Percentiles rank a stretch among this genome's conserved stretches.
Evolutionary conservation across 352 stramenopile genomes (phyloP).

Genomic region (Peronospora belbahrii): DNA sequence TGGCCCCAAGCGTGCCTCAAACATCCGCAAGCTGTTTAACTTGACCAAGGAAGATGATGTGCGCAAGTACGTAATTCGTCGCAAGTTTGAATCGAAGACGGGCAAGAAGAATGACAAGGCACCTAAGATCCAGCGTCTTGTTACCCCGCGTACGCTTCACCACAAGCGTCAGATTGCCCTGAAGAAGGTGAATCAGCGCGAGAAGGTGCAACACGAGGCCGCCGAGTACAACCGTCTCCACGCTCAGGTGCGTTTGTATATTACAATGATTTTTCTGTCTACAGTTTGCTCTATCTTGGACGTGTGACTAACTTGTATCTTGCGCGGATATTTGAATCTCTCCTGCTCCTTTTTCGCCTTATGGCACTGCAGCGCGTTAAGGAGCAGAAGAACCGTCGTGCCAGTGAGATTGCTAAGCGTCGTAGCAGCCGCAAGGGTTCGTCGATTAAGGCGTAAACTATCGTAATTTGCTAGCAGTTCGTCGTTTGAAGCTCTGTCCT

Average conservation of each 20-base stretch:
- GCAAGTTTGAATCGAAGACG: slow-evolving; percentile 98
- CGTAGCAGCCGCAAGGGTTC: slow-evolving; percentile 94
- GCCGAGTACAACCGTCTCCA: slow-evolving; percentile 97
- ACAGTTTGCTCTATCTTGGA: background rate
- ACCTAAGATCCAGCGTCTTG: slow-evolving; percentile 99
- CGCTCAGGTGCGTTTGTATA: slow-evolving; percentile 70
- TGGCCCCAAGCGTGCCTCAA: slow-evolving; percentile 98
- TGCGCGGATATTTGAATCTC: slow-evolving; percentile 29
- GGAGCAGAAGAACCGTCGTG: slow-evolving; percentile 96
- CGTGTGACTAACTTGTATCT: slow-evolving; percentile 32
- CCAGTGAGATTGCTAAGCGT: slow-evolving; percentile 97
- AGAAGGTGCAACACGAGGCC: slow-evolving; percentile 90
- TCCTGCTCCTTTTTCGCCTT: slow-evolving; percentile 89
- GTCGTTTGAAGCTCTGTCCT: slow-evolving; percentile 7
- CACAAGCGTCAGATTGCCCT: slow-evolving; percentile 89
- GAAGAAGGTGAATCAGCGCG: slow-evolving; percentile 81
- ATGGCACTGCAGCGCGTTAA: slow-evolving; percentile 95
- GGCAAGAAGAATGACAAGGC: slow-evolving; percentile 97
- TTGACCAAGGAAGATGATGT: slow-evolving; percentile 99
- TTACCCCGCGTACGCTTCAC: slow-evolving; percentile 96
- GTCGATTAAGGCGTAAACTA: slow-evolving; percentile 86
- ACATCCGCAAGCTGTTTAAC: slow-evolving; percentile 99
- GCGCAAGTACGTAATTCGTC: slow-evolving; percentile 97
- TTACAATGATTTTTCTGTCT: background rate
- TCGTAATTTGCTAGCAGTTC: slow-evolving; percentile 13